A percentile compares a stretch with the other conserved stretches of the same genome.
These are phyloP conservation scores for Neonectria magnoliae DNA, from an alignment of 2,329 filamentous ascomycete genomes.

Conservation along the genomic window DNA sequence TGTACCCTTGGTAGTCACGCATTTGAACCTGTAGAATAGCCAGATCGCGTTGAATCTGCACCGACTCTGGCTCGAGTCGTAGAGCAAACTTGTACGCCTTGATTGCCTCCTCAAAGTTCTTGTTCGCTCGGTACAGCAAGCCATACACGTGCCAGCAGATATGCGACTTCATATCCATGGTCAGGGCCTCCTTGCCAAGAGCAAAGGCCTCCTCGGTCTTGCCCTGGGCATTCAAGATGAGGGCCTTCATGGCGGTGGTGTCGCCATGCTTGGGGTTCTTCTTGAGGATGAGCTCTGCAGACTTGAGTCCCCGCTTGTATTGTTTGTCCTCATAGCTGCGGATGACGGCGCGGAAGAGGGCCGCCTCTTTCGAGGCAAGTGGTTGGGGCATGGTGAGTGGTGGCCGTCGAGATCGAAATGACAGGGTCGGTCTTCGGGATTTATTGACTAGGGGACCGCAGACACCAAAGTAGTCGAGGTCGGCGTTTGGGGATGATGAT, in stretches of 20 bases:
- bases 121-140: slow-evolving; percentile 88
- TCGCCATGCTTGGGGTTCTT: slow-evolving; percentile 97
- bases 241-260: slow-evolving; percentile 97
- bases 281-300: slow-evolving; percentile 93
- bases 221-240: slow-evolving; percentile 93
- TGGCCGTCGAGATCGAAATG: background rate
- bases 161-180: slow-evolving; percentile 98
- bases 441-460: background rate
- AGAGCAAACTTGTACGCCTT: slow-evolving; percentile 98
- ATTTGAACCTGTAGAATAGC: slow-evolving; percentile 95
- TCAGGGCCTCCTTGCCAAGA: slow-evolving; percentile 90
- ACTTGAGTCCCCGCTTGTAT: slow-evolving; percentile 94
- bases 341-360: slow-evolving; percentile 94
- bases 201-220: slow-evolving; percentile 95
- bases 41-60: slow-evolving; percentile 93
- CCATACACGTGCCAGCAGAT: slow-evolving; percentile 99
- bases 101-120: slow-evolving; percentile 99
- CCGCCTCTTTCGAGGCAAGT: slow-evolving; percentile 86
- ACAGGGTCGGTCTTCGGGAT: background rate
- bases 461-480: slow-evolving; percentile 17
- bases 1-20: slow-evolving; percentile 93
- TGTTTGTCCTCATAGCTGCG: slow-evolving; percentile 98
- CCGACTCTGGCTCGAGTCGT: slow-evolving; percentile 90
- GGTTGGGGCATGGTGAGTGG: slow-evolving; percentile 71
- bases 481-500: slow-evolving; percentile 29